A percentile compares a stretch with the other conserved stretches of the same genome.
Evolutionary conservation across 129 eudicot species (phyloP).

Genomic region (Lonicera japonica): DNA sequence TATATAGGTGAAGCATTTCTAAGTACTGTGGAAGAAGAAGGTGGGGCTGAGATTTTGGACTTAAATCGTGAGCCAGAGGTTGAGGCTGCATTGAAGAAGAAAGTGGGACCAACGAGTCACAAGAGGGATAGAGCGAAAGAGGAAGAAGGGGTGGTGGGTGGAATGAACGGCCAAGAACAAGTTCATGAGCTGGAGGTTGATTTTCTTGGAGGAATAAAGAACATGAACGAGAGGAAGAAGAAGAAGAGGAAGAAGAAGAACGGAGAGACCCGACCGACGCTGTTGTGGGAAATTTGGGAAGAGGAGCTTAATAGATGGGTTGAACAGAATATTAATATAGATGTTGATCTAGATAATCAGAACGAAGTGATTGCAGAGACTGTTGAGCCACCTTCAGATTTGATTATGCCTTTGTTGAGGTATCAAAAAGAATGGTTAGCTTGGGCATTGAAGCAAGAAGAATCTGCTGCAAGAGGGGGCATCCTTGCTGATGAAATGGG

Average conservation of each 20-base stretch:
- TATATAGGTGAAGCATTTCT: slow-evolving; percentile 15
- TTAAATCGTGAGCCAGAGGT: slow-evolving; percentile 11
- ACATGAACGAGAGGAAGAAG: slow-evolving; percentile 4
- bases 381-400: slow-evolving; percentile 51
- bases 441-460: slow-evolving; percentile 90
- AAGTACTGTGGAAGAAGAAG: slow-evolving; percentile 12
- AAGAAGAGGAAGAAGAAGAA: slow-evolving; percentile 29
- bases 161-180: neutral
- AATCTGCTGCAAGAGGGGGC: slow-evolving; percentile 71
- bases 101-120: slow-evolving; percentile 20
- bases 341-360: slow-evolving; percentile 43
- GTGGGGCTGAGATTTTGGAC: slow-evolving; percentile 1
- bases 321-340: slow-evolving; percentile 34
- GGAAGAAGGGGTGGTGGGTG: neutral
- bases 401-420: slow-evolving; percentile 73
- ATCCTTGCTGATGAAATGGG: slow-evolving; percentile 98
- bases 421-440: slow-evolving; percentile 97
- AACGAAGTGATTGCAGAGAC: slow-evolving; percentile 55
- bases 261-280: slow-evolving; percentile 21
- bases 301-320: slow-evolving; percentile 70
- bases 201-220: slow-evolving; percentile 6
- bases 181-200: slow-evolving; percentile 13
- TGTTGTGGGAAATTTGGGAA: slow-evolving; percentile 81
- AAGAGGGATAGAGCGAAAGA: slow-evolving; percentile 11
- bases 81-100: neutral